Percentiles rank a stretch among this genome's conserved stretches.
These are phyloP conservation scores for Pittosporum tobira DNA, from an alignment of 129 eudicot genomes.

Conservation along the genomic window DNA sequence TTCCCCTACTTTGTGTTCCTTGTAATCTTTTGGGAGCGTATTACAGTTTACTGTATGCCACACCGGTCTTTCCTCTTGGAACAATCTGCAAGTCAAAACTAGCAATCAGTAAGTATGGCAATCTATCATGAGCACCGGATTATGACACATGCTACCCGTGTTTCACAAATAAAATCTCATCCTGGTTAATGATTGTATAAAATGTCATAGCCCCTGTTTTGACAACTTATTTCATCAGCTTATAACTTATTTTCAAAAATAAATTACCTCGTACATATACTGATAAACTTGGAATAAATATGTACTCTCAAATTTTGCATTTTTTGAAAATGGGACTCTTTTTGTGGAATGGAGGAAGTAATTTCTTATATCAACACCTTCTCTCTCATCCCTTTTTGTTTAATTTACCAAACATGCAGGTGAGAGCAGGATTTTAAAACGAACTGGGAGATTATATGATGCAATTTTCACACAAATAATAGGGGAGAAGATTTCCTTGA, in stretches of 20 bases:
- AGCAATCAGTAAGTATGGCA: not conserved
- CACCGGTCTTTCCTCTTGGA: slow-evolving; percentile 85
- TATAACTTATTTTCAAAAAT: no score
- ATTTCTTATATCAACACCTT: not conserved
- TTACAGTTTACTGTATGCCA: slow-evolving; percentile 89
- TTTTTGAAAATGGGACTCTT: no score
- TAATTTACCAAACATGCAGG: not conserved
- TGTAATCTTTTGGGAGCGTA: slow-evolving; percentile 53
- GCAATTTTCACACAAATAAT: not conserved
- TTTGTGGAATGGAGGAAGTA: no score
- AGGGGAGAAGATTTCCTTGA: not conserved
- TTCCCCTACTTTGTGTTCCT: slow-evolving; percentile 40
- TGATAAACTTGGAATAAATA: no score
- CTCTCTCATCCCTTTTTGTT: not conserved
- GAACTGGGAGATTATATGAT: not conserved
- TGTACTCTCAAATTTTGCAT: no score
- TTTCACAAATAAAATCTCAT: no score
- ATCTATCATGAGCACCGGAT: not conserved
- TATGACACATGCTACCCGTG: no score
- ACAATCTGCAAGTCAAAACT: slow-evolving; percentile 37
- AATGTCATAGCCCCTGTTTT: no score
- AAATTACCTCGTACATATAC: no score
- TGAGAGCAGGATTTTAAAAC: not conserved
- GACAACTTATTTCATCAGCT: no score
- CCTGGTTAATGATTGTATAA: no score